Base-by-base conservation (phyloP, 345 rosid species). In the Ricinus communis region DNA sequence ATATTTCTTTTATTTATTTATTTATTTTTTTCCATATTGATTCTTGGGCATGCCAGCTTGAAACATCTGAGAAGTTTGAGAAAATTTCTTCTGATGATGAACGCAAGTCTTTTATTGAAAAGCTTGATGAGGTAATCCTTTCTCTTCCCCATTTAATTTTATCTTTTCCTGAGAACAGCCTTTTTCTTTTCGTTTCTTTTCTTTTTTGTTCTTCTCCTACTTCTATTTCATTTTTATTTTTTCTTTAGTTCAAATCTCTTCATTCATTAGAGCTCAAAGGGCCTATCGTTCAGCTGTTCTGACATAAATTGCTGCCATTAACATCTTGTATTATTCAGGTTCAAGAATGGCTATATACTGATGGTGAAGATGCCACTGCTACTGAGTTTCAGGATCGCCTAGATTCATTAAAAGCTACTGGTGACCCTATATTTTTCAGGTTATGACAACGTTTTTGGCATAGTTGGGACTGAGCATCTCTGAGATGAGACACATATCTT, bases 281-380 rank as follows among this genome's bases (percentile, higher is more conserved):
- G 31, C 14, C 25, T 22, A 22, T 55, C 22, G 36, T 36, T 15
- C 58, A 24, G n/a, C 30, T 51, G 62, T 10, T 22, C 55, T 41
- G 4, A 25, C 51, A 22, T 53, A 21, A 66, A 19, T 64, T 74
- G 60, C 27, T 56, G 69, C 62, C 36, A 19, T 38, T 14, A 68
- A 49, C 19, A 24, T 76, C 21, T n/a, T 72, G 38, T 71, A 31
- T 64, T 73, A 16, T 66, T 80, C 82, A 93, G 99, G 97, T 83
- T 73, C 97, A 96, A 86, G 98, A 96, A 19, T 96, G 99, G 99
- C 86, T 96, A 46, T 96, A 96, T 71, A 91, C 86, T 71, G 99
- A 96, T 25, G 99, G 98, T 19, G 99, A 89, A 67, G 98, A 96
- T 87, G 96, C 96, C 62, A 80, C 85, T 47, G 98, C 95, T 31